Base-by-base conservation (phyloP, 176 grass and related monocot genomes). In the Tuctoria greenei region DNA sequence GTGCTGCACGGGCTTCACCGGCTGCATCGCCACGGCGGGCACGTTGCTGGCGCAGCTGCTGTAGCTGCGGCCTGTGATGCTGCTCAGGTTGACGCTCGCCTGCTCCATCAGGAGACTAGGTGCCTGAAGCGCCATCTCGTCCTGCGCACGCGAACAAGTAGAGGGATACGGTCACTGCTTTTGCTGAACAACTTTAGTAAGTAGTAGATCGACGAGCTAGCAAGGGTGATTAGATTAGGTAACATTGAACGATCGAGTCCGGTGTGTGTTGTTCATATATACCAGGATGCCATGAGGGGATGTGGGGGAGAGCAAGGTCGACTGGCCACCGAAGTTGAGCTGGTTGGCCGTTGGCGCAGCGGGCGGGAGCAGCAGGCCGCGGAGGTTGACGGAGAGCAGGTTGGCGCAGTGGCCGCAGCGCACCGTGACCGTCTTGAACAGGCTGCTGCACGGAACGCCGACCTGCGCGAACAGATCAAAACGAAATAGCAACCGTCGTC, bases 361-460 rank as follows among this genome's bases (percentile, higher is more conserved):
- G 17, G 91, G 83, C 0, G 89, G 91, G 75, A 90, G 85, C 31
- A 90, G 89, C 40, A 92, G 82, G 64, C 88, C 91, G 21, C 89
- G 82, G 76, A 95, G 84, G 85, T 92, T 99, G 78, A 99, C 96
- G 28, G 96, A 95, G 69, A 99, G 89, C 39, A 99, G 92, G 74
- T 95, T 99, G 42, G 85, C 72, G 81, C 96, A 99, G 87, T 99
- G 96, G 21, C 96, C 96, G 62, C 96, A 99, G 68, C 96, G 70
- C 46, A 99, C 91, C 5, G 96, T 95, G 47, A 99, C 96, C 71
- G 87, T 99, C 89, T 99, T 99, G 87, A 99, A 95, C 54, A 99
- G 61, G 62, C 96, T 95, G 74, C 84, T 90, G 79, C 92, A 99
- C 10, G 92, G 96, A 47, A 99, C 96, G 17, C 96, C 88, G 69